These are phyloP conservation scores for Diaporthe vexans DNA, from an alignment of 2,329 filamentous ascomycete species.

Conservation along the genomic window DNA sequence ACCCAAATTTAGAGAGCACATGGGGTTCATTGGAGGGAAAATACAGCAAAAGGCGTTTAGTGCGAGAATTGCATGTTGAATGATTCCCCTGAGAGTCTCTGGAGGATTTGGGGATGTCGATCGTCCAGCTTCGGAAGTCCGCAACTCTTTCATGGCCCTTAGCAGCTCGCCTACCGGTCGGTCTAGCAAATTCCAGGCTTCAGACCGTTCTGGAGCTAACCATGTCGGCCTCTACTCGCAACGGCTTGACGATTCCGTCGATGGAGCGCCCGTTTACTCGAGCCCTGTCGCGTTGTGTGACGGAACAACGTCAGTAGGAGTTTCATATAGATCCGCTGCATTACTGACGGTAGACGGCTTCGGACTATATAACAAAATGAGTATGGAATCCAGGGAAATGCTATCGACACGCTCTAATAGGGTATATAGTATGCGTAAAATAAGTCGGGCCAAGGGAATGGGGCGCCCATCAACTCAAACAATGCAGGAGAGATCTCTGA, in stretches of 20 bases:
- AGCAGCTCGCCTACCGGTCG: too few relatives aligned
- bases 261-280: neutral
- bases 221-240: neutral
- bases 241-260: neutral
- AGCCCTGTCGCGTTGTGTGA: neutral
- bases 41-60: constrained; percentile 15
- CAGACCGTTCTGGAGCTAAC: neutral
- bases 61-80: constrained; percentile 30
- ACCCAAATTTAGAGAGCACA: constrained; percentile 37
- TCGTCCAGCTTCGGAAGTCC: neutral
- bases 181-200: neutral
- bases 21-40: constrained; percentile 9
- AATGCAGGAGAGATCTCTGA: neutral
- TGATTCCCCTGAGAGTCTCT: neutral
- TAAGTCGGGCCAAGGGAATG: neutral
- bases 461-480: neutral
- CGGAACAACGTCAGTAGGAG: neutral
- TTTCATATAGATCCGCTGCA: too few relatives aligned
- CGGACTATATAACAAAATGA: constrained; percentile 19
- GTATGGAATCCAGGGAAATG: constrained; percentile 14
- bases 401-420: constrained; percentile 29
- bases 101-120: neutral
- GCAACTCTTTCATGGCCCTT: neutral
- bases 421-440: constrained; percentile 18
- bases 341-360: neutral